Conservation (phyloP, 2,329 filamentous ascomycete species). For the Trichoderma afroharzianum region DNA sequence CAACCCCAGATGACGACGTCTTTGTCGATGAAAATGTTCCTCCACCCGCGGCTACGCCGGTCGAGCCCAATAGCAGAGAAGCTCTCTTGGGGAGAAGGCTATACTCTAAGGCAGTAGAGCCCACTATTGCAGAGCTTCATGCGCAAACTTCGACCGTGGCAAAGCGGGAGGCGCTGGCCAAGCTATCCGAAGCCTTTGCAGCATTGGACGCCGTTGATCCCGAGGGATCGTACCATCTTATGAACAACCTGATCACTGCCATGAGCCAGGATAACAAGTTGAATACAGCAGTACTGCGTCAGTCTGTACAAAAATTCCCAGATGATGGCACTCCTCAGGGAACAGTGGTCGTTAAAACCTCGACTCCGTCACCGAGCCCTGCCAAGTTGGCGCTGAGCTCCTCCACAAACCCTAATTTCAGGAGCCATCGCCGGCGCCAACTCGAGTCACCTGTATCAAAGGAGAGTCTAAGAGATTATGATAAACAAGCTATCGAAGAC, state of each 20-base stretch:
- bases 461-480: slow-evolving; percentile 47
- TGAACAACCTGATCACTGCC: slow-evolving; percentile 72
- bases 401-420: slow-evolving; percentile 80
- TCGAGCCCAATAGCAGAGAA: slow-evolving; percentile 70
- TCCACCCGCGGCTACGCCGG: slow-evolving; percentile 41
- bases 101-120: slow-evolving; percentile 78
- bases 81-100: slow-evolving; percentile 75
- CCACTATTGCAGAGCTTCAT: slow-evolving; percentile 78
- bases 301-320: slow-evolving; percentile 39
- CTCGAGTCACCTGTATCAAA: slow-evolving; percentile 39
- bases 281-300: slow-evolving; percentile 43
- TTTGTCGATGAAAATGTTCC: slow-evolving; percentile 63
- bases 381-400: slow-evolving; percentile 72
- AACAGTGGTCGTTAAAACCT: slow-evolving; percentile 57
- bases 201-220: slow-evolving; percentile 83
- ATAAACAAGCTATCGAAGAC: slow-evolving; percentile 46
- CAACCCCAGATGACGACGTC: slow-evolving; percentile 40
- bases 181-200: slow-evolving; percentile 80
- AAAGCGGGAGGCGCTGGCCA: slow-evolving; percentile 80
- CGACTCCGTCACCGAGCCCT: slow-evolving; percentile 43
- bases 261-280: slow-evolving; percentile 69
- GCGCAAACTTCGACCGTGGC: slow-evolving; percentile 65
- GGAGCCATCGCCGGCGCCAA: slow-evolving; percentile 69
- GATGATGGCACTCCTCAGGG: slow-evolving; percentile 48
- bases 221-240: slow-evolving; percentile 81